phyloP scores from a whole-genome alignment of 495 filamentous ascomycete genomes.

The Darksidea phi region DNA sequence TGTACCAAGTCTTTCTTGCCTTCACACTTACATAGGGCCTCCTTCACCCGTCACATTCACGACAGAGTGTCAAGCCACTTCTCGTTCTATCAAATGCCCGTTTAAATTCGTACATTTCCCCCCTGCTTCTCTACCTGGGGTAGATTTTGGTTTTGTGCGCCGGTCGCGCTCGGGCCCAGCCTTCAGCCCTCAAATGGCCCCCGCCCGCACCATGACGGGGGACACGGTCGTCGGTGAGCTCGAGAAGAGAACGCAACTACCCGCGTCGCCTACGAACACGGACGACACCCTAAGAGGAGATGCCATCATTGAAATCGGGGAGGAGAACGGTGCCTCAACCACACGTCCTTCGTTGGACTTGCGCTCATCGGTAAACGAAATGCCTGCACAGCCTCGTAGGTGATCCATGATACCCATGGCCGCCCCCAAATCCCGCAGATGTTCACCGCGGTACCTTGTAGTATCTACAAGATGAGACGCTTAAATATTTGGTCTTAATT shows the following conservation, averaged over 20 bases:
- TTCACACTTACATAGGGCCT: slow-evolving; percentile 24
- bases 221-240: slow-evolving; percentile 31
- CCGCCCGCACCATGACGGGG: slow-evolving; percentile 33
- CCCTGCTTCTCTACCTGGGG: neutral
- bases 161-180: slow-evolving; percentile 9
- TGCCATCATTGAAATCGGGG: slow-evolving; percentile 34
- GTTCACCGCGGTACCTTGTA: neutral
- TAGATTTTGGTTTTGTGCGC: neutral
- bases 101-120: too few species aligned
- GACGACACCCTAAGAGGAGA: slow-evolving; percentile 27
- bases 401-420: neutral
- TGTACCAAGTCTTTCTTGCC: too few species aligned
- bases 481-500: too few species aligned
- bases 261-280: slow-evolving; percentile 27
- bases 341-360: slow-evolving; percentile 5
- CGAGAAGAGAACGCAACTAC: slow-evolving; percentile 8
- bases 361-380: slow-evolving; percentile 10
- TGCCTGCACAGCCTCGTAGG: slow-evolving; percentile 28
- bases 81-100: slow-evolving; percentile 10
- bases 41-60: slow-evolving; percentile 22
- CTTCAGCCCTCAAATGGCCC: slow-evolving; percentile 25
- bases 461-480: too few species aligned
- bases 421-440: slow-evolving; percentile 10
- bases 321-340: slow-evolving; percentile 17
- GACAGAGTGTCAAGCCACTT: slow-evolving; percentile 12